Evolutionary conservation across 129 eudicot genomes (phyloP).

Genomic region (Artemisia annua): DNA sequence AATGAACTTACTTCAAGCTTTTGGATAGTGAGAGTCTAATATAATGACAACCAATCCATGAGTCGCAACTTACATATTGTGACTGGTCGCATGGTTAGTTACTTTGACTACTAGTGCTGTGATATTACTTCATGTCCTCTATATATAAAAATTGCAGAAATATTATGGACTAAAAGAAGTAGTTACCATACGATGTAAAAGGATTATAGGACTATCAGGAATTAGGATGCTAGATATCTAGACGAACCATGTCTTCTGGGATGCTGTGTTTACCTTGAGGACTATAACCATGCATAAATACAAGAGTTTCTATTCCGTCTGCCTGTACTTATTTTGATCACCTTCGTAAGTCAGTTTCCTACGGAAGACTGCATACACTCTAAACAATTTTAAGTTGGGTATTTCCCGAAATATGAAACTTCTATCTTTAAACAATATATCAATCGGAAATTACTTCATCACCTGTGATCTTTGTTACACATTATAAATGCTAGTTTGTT

Average conservation of each 20-base stretch:
- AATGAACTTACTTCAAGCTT: conserved; percentile 4
- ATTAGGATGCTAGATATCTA: no score
- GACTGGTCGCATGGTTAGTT: background rate
- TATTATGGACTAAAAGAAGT: background rate
- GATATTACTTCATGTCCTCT: no score
- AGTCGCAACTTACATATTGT: background rate
- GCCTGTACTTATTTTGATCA: background rate
- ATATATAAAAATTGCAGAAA: background rate
- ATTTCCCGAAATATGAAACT: no score
- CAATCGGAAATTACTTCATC: background rate
- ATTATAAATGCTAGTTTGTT: background rate
- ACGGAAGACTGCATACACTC: background rate
- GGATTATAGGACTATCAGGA: no score
- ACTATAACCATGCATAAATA: background rate
- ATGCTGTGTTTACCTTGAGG: background rate
- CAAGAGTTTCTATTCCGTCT: background rate
- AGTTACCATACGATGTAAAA: no score
- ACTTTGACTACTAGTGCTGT: background rate
- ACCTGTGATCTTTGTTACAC: background rate
- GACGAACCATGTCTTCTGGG: no score
- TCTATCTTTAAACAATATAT: background rate
- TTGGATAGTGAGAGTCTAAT: background rate
- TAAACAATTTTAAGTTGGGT: no score
- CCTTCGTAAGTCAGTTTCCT: conserved; percentile 5
- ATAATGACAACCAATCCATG: background rate